Evolutionary conservation across 2,329 filamentous ascomycete genomes (phyloP).

Genomic region (Plectosphaerella plurivora): DNA sequence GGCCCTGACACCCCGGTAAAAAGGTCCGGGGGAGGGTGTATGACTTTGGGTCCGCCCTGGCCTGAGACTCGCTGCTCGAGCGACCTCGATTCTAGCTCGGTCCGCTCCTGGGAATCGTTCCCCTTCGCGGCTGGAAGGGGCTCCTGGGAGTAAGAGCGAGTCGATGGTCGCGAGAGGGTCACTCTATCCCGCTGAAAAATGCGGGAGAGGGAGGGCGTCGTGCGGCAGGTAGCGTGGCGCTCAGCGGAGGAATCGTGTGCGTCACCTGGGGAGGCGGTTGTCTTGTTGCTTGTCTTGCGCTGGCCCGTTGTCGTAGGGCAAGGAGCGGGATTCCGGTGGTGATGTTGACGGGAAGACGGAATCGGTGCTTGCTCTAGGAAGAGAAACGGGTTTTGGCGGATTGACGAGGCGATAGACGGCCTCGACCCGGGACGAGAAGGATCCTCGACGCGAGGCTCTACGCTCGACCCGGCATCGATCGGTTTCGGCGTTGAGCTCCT

Average conservation of each 20-base stretch:
- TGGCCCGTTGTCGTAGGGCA: slow-evolving; percentile 4
- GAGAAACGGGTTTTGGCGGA: background rate
- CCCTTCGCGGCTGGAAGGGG: background rate
- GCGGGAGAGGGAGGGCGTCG: background rate
- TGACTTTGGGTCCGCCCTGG: background rate
- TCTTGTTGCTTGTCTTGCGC: background rate
- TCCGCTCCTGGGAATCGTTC: background rate
- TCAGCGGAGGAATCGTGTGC: background rate
- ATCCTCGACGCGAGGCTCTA: slow-evolving; percentile 13
- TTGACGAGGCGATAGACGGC: slow-evolving; percentile 2
- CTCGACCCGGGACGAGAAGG: background rate
- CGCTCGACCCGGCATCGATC: slow-evolving; percentile 1
- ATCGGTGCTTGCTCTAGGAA: background rate
- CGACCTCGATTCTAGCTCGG: background rate
- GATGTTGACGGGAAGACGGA: background rate
- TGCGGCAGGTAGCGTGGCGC: background rate
- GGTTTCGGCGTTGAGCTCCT: slow-evolving; percentile 1
- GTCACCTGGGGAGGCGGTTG: background rate
- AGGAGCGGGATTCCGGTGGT: slow-evolving; percentile 4
- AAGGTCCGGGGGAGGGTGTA: too few species aligned
- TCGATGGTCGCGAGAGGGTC: slow-evolving; percentile 2
- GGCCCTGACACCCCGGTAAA: background rate
- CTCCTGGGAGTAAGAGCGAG: background rate
- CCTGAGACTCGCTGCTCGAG: slow-evolving; percentile 3
- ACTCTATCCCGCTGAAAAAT: background rate